Percentiles rank a stretch among this genome's conserved stretches.
Evolutionary conservation across 345 rosid genomes (phyloP).

Genomic region (Acer yangbiense): DNA sequence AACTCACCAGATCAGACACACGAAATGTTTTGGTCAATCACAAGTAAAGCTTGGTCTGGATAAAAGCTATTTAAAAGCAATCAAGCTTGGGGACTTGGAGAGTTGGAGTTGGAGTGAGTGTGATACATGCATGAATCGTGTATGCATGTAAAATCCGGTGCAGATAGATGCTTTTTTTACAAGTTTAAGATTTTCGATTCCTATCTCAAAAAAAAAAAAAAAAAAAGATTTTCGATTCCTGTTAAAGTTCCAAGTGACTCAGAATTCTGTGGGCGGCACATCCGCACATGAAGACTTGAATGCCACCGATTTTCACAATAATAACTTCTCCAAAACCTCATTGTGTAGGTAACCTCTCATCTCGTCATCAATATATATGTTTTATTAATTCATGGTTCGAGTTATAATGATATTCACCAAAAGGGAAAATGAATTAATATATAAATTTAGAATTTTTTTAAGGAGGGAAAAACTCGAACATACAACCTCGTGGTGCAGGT

Average conservation of each 20-base stretch:
- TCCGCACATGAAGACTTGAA: background rate
- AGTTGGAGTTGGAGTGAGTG: background rate
- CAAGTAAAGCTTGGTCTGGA: background rate
- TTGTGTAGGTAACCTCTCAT: no score
- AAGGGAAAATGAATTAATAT: no score
- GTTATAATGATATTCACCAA: no score
- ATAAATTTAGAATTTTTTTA: no score
- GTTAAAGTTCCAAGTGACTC: background rate
- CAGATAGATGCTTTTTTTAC: background rate
- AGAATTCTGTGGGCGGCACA: background rate
- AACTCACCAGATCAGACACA: background rate
- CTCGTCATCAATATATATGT: no score
- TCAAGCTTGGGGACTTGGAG: background rate
- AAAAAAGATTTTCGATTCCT: background rate
- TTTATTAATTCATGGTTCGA: no score
- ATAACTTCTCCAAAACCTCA: no score
- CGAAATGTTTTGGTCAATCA: background rate
- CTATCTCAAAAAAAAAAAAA: no score
- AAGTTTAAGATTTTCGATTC: background rate
- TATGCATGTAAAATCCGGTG: background rate
- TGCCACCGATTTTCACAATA: no score
- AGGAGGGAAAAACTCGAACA: no score
- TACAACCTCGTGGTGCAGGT: no score
- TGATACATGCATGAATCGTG: background rate
- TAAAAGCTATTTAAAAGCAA: background rate